Conservation (phyloP, 2,329 filamentous ascomycete species). For the Aureobasidium sp. region DNA sequence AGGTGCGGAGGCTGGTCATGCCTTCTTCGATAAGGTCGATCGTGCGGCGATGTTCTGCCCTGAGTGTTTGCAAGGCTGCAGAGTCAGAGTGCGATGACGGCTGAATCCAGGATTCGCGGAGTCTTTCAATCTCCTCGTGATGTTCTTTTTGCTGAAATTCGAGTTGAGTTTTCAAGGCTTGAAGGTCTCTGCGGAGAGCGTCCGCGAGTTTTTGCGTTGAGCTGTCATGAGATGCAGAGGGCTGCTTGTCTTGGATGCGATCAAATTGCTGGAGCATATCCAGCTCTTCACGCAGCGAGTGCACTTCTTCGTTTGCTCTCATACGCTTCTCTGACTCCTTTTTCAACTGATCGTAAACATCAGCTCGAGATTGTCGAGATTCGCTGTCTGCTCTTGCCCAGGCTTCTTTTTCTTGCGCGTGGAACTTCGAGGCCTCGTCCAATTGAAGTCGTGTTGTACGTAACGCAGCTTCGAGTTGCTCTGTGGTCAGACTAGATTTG, state of each 20-base stretch:
- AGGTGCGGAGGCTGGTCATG: slow-evolving; percentile 3
- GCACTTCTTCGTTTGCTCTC: slow-evolving; percentile 20
- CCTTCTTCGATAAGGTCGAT: slow-evolving; percentile 9
- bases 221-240: neutral
- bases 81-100: neutral
- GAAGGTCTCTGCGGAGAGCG: neutral
- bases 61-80: neutral
- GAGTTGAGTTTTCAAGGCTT: neutral
- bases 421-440: slow-evolving; percentile 19
- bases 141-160: neutral
- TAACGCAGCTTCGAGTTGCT: neutral
- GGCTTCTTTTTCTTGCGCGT: slow-evolving; percentile 12
- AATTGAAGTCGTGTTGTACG: slow-evolving; percentile 15
- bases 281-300: slow-evolving; percentile 21
- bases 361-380: neutral
- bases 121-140: neutral
- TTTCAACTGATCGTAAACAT: neutral
- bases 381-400: slow-evolving; percentile 4
- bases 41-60: slow-evolving; percentile 1
- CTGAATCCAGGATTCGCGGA: neutral
- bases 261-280: slow-evolving; percentile 20
- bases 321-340: neutral
- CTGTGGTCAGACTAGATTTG: neutral
- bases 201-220: slow-evolving; percentile 6
- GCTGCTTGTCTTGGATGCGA: neutral